Evolutionary conservation across 768 basidiomycete genomes (phyloP), one percentile per base, ranked within the genome.

Genomic region (Serpula lacrymans): DNA sequence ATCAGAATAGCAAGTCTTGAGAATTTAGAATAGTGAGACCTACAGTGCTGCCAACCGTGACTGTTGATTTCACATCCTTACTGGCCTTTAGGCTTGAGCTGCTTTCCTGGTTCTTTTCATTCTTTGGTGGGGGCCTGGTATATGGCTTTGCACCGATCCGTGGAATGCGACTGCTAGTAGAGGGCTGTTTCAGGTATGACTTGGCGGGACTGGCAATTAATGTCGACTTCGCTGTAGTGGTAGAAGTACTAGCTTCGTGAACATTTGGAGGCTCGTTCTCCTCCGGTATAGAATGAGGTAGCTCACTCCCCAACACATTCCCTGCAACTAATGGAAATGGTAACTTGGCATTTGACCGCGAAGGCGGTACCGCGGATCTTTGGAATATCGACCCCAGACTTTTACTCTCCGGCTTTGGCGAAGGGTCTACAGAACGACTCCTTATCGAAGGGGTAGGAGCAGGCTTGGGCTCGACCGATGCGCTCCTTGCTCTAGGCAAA

Each of bases 81-180:
- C 17, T 5, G 5, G 27, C 37, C 21, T 34, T 35, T 24, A 24
- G 16, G n/a, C 41, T 47, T 27, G 46, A 43, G 16, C 48, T 32
- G 27, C n/a, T 36, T 24, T 21, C 12, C n/a, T 34, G 20, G 23
- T 13, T 13, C 26, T 24, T 52, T 32, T 32, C 46, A 8, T 37
- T 39, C 24, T 40, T 45, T 7, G 50, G 22, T 14, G 23, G 37
- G 36, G 68, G 68, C 43, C 77, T 69, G 22, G 71, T 60, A 57
- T 83, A 84, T 3, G 80, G 82, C 39, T 82, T 83, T 18, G 57
- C 58, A 25, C 70, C 71, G 29, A 78, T 77, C 43, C 82, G 70
- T 13, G 82, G 82, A 50, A 84, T 84, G 54, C 70, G 70, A 57
- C 82, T 80, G 1, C 66, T 70, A n/a, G 23, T 30, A 18, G 59